Percentiles rank a stretch among this genome's conserved stretches.
phyloP scores from a whole-genome alignment of 192 early-diverging fungal genomes.

The Backusella psychrophila region DNA sequence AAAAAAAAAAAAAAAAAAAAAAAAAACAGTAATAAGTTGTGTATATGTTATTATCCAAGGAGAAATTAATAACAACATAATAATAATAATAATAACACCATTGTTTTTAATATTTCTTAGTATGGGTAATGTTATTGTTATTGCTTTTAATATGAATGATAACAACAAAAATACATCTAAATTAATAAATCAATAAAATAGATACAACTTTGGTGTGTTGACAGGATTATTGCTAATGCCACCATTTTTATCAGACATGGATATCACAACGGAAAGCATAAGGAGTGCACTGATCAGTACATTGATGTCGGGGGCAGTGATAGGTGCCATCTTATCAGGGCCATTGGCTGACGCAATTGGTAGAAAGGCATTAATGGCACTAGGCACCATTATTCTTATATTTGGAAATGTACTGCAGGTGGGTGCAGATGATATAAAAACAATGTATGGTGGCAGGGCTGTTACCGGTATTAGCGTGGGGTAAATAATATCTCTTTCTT shows the following conservation, averaged over 20 bases:
- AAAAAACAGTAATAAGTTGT: not conserved
- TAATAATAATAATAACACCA: conserved; percentile 2
- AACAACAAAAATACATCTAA: not conserved
- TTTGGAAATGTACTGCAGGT: conserved; percentile 53
- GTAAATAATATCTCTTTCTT: conserved; percentile 45
- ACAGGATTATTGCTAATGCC: conserved; percentile 32
- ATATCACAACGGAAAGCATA: not conserved
- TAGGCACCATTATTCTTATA: conserved; percentile 51
- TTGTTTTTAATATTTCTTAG: conserved; percentile 2
- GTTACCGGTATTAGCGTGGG: conserved; percentile 53
- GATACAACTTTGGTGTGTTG: conserved; percentile 35
- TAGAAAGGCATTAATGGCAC: conserved; percentile 42
- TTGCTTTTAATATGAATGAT: not conserved
- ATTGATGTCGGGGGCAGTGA: conserved; percentile 65
- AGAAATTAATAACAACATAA: not conserved
- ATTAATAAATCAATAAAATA: not conserved
- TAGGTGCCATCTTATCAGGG: conserved; percentile 64
- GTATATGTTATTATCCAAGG: not conserved
- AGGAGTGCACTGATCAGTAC: conserved; percentile 10
- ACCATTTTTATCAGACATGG: conserved; percentile 16
- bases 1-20: not conserved
- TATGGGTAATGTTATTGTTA: conserved; percentile 11
- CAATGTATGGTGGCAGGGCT: conserved; percentile 51
- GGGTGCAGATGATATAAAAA: conserved; percentile 39
- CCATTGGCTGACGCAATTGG: conserved; percentile 54